A percentile compares a stretch with the other conserved stretches of the same genome.
Evolutionary conservation across 345 rosid genomes (phyloP).

Genomic region (Populus simonii): DNA sequence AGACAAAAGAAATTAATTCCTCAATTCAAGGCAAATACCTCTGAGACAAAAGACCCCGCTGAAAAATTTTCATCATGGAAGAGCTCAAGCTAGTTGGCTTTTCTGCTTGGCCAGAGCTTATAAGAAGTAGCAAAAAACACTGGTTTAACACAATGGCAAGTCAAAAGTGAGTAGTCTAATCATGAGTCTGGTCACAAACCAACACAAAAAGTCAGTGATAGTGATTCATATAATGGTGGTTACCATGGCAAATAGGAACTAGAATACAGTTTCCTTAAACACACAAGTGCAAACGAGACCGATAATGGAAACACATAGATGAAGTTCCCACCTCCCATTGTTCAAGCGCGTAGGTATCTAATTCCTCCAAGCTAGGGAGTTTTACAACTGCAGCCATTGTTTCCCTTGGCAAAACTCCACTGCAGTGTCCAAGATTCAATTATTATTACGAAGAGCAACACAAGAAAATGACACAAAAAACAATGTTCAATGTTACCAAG

Average conservation of each 20-base stretch:
- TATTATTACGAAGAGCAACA: conserved; percentile 1
- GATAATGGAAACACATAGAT: conserved; percentile 11
- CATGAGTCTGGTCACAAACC: neutral
- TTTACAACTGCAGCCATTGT: conserved; percentile 60
- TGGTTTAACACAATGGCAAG: conserved; percentile 37
- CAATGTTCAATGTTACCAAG: neutral
- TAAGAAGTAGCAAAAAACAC: conserved; percentile 92
- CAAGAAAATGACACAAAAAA: neutral
- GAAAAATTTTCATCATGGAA: conserved; percentile 86
- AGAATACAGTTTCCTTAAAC: conserved; percentile 9
- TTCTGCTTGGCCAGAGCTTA: conserved; percentile 75
- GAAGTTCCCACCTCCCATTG: conserved; percentile 87
- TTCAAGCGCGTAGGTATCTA: conserved; percentile 70
- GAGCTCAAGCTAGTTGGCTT: conserved; percentile 66
- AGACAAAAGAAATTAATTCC: conserved; percentile 7
- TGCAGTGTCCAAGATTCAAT: conserved; percentile 31
- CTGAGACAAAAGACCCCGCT: conserved; percentile 80
- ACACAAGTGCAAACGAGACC: neutral
- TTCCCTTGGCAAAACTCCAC: conserved; percentile 89
- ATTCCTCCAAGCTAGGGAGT: conserved; percentile 77
- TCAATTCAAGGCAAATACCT: conserved; percentile 38
- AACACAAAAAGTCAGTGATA: neutral
- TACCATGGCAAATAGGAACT: conserved; percentile 9
- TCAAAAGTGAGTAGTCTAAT: conserved; percentile 31
- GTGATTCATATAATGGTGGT: neutral